A percentile compares a stretch with the other conserved stretches of the same genome.
phyloP scores from a whole-genome alignment of 176 grass and related monocot species.

The Zea mays region Zm-B73-REFERENCE-NAM-5.0 NC_050099.1:156857501-156858000 shows the following conservation, averaged over 20 bases:
- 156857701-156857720: background rate
- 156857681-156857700: background rate
- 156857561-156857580: constrained; percentile 31
- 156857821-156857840: too few species aligned
- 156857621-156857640: background rate
- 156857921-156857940: too few species aligned
- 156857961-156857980: too few species aligned
- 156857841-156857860: too few species aligned
- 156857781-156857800: background rate
- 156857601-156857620: background rate
- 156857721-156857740: background rate
- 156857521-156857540: constrained; percentile 32
- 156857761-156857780: background rate
- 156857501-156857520: constrained; percentile 21
- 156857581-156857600: constrained; percentile 10
- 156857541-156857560: constrained; percentile 28
- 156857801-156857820: too few species aligned
- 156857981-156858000: too few species aligned
- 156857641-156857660: constrained; percentile 7
- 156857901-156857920: too few species aligned
- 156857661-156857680: constrained; percentile 26
- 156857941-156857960: too few species aligned
- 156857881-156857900: too few species aligned
- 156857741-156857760: background rate
- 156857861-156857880: too few species aligned